Evolutionary conservation across 1,284 basidiomycete species (phyloP).

Genomic region (Cronartium quercuum): DNA sequence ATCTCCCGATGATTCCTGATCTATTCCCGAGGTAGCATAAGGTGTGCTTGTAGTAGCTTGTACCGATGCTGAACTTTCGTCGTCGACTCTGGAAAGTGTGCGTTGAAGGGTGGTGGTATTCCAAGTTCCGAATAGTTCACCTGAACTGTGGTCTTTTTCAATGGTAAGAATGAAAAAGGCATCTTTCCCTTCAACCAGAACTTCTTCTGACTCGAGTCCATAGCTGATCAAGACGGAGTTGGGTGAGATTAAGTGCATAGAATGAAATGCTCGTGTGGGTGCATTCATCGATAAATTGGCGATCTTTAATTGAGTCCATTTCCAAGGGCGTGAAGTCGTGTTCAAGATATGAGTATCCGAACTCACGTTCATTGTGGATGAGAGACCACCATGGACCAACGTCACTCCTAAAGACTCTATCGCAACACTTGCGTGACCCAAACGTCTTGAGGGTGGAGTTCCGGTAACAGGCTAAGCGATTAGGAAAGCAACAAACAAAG

Average conservation of each 20-base stretch:
- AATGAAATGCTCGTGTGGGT: slow-evolving; percentile 1
- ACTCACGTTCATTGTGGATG: background rate
- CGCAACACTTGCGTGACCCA: background rate
- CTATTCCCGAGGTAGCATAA: background rate
- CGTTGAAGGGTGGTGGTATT: background rate
- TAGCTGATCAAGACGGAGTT: background rate
- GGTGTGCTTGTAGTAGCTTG: background rate
- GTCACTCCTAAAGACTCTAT: background rate
- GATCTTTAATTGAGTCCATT: background rate
- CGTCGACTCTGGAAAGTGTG: background rate
- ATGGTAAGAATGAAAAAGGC: background rate
- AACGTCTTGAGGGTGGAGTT: background rate
- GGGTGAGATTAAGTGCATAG: background rate
- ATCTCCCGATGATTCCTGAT: background rate
- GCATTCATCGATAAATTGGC: background rate
- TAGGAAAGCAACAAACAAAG: background rate
- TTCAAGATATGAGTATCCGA: background rate
- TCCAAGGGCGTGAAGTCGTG: background rate
- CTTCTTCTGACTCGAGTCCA: background rate
- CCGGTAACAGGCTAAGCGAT: background rate
- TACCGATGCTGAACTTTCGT: background rate
- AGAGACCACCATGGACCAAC: background rate
- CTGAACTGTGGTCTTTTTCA: background rate
- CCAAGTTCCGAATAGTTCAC: background rate
- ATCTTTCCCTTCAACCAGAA: background rate